A percentile compares a stretch with the other conserved stretches of the same genome.
Conservation (phyloP, 2,329 filamentous ascomycete species). For the Colletotrichum lindemuthianum region DNA sequence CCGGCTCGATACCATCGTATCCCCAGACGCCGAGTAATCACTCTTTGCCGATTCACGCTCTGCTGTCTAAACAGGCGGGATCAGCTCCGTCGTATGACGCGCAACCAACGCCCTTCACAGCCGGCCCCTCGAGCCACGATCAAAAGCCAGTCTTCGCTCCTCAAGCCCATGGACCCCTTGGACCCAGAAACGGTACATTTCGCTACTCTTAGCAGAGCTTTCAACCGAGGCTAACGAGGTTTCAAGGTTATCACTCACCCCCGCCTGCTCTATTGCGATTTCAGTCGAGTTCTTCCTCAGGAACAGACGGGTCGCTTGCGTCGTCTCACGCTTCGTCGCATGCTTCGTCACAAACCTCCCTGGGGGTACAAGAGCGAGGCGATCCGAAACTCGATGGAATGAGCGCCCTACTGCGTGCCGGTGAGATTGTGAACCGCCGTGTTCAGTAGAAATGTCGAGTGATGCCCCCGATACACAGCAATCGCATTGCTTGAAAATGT, state of each 20-base stretch:
- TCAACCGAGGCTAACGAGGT: constrained; percentile 27
- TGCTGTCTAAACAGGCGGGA: constrained; percentile 55
- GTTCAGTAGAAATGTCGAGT: background rate
- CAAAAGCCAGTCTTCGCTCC: constrained; percentile 17
- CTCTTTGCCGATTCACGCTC: constrained; percentile 63
- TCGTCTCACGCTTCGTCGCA: constrained; percentile 33
- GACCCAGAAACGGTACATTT: constrained; percentile 26
- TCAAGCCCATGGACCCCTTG: background rate
- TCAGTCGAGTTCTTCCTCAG: constrained; percentile 31
- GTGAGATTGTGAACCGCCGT: constrained; percentile 66
- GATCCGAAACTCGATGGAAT: constrained; percentile 61
- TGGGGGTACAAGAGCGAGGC: constrained; percentile 33
- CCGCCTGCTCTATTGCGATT: constrained; percentile 28
- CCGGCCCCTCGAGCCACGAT: constrained; percentile 34
- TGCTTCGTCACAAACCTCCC: constrained; percentile 27
- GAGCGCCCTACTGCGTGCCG: constrained; percentile 66
- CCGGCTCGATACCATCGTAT: constrained; percentile 43
- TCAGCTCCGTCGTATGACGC: constrained; percentile 36
- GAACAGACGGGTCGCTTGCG: constrained; percentile 24
- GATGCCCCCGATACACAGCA: background rate
- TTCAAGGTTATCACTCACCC: constrained; percentile 32
- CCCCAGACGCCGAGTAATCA: constrained; percentile 60
- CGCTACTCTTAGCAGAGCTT: constrained; percentile 1
- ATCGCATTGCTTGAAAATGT: background rate
- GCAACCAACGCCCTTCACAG: constrained; percentile 25